Conservation (phyloP, 2,329 filamentous ascomycete species). For the Pseudocercospora macadamiae region DNA sequence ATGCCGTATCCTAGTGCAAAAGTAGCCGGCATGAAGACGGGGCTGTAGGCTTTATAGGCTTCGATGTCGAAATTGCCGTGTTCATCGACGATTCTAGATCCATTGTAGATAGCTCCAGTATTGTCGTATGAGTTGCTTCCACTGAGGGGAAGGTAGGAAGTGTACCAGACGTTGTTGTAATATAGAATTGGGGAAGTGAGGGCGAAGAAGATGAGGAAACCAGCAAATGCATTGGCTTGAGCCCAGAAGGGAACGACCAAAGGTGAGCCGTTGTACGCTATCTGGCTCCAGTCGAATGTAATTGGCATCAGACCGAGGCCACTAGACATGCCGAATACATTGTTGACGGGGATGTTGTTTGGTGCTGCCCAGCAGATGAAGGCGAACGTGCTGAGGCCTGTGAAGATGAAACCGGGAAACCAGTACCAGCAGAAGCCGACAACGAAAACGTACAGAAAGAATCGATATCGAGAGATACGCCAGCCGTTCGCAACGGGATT, state of each 20-base stretch:
- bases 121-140: slow-evolving; percentile 4
- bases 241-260: slow-evolving; percentile 6
- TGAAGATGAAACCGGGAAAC: slow-evolving; percentile 5
- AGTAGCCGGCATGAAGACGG: slow-evolving; percentile 6
- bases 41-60: background rate
- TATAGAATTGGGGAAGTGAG: slow-evolving; percentile 2
- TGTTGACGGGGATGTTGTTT: slow-evolving; percentile 3
- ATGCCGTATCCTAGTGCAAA: slow-evolving; percentile 25
- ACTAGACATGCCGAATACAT: slow-evolving; percentile 7
- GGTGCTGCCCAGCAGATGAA: slow-evolving; percentile 12
- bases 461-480: slow-evolving; percentile 2
- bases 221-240: slow-evolving; percentile 6
- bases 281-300: slow-evolving; percentile 5
- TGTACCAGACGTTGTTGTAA: slow-evolving; percentile 5
- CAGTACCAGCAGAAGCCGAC: slow-evolving; percentile 7
- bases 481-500: slow-evolving; percentile 8
- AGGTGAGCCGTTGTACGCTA: slow-evolving; percentile 7
- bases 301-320: background rate
- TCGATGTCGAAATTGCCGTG: background rate
- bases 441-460: background rate
- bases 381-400: slow-evolving; percentile 8
- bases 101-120: slow-evolving; percentile 2
- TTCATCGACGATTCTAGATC: background rate
- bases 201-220: slow-evolving; percentile 1
- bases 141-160: background rate